Percentiles rank a stretch among this genome's conserved stretches.
Conservation (phyloP, 1,284 basidiomycete genomes). For the Irpex sp. region DNA sequence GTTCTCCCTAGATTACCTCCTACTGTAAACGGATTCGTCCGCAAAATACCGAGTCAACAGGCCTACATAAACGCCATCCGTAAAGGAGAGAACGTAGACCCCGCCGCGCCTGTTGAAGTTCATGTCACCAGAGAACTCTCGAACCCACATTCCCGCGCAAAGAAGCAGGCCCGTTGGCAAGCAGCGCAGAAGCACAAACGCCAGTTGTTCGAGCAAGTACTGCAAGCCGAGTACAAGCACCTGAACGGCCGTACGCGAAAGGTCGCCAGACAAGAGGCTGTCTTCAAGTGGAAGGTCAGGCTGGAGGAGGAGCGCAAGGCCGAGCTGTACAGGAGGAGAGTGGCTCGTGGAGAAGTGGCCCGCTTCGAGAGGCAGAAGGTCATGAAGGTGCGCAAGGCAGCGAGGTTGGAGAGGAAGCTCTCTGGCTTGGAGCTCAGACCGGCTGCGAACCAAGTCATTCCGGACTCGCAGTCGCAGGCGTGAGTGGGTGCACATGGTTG, state of each 20-base stretch:
- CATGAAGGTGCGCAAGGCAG: constrained; percentile 57
- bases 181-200: constrained; percentile 44
- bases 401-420: constrained; percentile 56
- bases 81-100: constrained; percentile 44
- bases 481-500: not conserved
- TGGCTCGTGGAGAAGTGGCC: constrained; percentile 33
- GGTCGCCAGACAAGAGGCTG: constrained; percentile 67
- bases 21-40: constrained; percentile 28
- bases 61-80: constrained; percentile 57
- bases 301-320: constrained; percentile 55
- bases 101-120: constrained; percentile 58
- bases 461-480: constrained; percentile 23
- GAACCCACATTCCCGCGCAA: constrained; percentile 76
- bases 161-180: constrained; percentile 75
- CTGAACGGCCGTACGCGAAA: constrained; percentile 51
- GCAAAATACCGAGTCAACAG: constrained; percentile 44
- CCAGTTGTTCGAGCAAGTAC: constrained; percentile 47
- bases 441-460: constrained; percentile 67
- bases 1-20: constrained; percentile 49
- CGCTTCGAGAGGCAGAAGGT: constrained; percentile 34
- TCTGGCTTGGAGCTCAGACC: constrained; percentile 56
- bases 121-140: constrained; percentile 65
- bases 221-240: constrained; percentile 50
- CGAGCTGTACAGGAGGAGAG: constrained; percentile 47
- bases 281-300: constrained; percentile 65